Percentiles rank a stretch among this genome's conserved stretches.
These are phyloP conservation scores for Backusella australiensis DNA, from an alignment of 192 early-diverging fungal genomes.

Conservation along the genomic window DNA sequence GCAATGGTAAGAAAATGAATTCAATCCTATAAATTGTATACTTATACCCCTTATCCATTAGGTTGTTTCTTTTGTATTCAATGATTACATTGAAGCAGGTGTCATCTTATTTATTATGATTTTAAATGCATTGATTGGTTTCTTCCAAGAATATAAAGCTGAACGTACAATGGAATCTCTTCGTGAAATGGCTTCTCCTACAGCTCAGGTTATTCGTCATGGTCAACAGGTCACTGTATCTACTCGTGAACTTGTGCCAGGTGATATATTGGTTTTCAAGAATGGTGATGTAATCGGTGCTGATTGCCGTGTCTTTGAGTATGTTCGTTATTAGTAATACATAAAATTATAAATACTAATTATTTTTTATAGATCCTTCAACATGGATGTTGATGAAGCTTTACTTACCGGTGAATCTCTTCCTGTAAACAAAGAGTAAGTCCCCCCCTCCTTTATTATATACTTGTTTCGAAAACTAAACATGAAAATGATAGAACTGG, in stretches of 20 bases:
- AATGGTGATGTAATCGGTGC: slow-evolving; percentile 94
- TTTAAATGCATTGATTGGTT: slow-evolving; percentile 93
- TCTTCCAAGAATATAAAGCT: slow-evolving; percentile 94
- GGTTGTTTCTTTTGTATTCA: slow-evolving; percentile 61
- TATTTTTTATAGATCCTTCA: slow-evolving; percentile 62
- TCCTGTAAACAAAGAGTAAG: slow-evolving; percentile 70
- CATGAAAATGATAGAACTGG: slow-evolving; percentile 30
- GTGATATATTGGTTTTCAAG: slow-evolving; percentile 90
- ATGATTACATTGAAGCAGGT: slow-evolving; percentile 69
- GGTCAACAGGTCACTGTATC: slow-evolving; percentile 70
- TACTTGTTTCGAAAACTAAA: not conserved
- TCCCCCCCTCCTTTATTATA: not conserved
- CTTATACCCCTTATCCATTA: slow-evolving; percentile 2
- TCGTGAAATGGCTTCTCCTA: slow-evolving; percentile 83
- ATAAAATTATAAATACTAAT: not conserved
- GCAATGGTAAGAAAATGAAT: slow-evolving; percentile 40
- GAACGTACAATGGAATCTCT: slow-evolving; percentile 94
- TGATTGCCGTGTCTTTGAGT: slow-evolving; percentile 73
- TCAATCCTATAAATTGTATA: not conserved
- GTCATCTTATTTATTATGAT: slow-evolving; percentile 81
- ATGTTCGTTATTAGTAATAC: not conserved
- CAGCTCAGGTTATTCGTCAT: slow-evolving; percentile 85
- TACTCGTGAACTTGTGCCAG: slow-evolving; percentile 80
- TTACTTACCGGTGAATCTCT: slow-evolving; percentile 91
- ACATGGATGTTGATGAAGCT: slow-evolving; percentile 93